These are phyloP conservation scores for Pythium volutum DNA, from an alignment of 352 stramenopile genomes.

Conservation along the genomic window DNA sequence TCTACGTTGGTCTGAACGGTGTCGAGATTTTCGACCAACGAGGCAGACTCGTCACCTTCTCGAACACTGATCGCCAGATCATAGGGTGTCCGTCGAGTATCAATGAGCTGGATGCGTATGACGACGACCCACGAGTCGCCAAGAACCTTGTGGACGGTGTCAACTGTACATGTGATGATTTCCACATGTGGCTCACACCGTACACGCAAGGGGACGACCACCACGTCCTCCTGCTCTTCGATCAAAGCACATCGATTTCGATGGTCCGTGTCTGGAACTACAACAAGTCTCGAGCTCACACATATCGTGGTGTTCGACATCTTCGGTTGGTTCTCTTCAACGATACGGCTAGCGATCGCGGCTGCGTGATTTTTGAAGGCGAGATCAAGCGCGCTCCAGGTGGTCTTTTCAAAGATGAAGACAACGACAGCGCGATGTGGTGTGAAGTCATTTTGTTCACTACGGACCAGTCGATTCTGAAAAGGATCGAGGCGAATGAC, in stretches of 20 bases:
- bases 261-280: constrained; percentile 93
- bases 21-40: constrained; percentile 84
- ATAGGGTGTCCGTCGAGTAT: constrained; percentile 73
- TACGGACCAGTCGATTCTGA: constrained; percentile 50
- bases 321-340: constrained; percentile 56
- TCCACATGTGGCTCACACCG: constrained; percentile 90
- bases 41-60: constrained; percentile 54
- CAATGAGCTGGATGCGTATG: constrained; percentile 89
- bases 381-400: constrained; percentile 79
- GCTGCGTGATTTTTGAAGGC: constrained; percentile 74
- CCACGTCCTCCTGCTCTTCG: constrained; percentile 56
- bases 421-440: constrained; percentile 41
- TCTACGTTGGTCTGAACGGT: constrained; percentile 89
- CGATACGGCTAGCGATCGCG: not conserved
- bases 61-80: constrained; percentile 47
- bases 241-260: constrained; percentile 38
- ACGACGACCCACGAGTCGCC: constrained; percentile 64
- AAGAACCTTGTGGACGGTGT: constrained; percentile 82
- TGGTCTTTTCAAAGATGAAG: constrained; percentile 45
- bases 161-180: constrained; percentile 88
- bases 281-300: constrained; percentile 89
- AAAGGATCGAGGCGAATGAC: constrained; percentile 73
- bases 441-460: constrained; percentile 90
- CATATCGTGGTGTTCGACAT: constrained; percentile 57
- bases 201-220: constrained; percentile 57